Percentiles rank a stretch among this genome's conserved stretches.
Conservation (phyloP, 1,284 basidiomycete genomes). For the Schizophyllum commune region DNA sequence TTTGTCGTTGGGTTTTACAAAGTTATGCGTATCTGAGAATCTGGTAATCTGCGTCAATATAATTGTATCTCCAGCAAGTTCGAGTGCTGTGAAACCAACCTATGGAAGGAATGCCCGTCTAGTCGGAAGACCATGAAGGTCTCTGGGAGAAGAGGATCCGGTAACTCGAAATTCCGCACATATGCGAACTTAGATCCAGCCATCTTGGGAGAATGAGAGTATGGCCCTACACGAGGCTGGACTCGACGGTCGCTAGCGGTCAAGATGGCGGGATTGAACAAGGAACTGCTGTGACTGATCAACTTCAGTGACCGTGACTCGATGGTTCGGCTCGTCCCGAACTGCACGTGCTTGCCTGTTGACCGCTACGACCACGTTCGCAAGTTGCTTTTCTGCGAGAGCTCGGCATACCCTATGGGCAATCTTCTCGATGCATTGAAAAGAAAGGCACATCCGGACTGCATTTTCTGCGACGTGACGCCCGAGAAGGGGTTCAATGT, state of each 20-base stretch:
- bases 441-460: slow-evolving; percentile 6
- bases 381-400: not conserved
- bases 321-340: not conserved
- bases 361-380: not conserved
- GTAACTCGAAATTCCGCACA: slow-evolving; percentile 85
- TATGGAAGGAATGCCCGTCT: slow-evolving; percentile 94
- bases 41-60: no score
- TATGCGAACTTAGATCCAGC: slow-evolving; percentile 90
- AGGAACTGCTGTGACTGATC: not conserved
- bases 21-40: slow-evolving; percentile 79
- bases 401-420: not conserved
- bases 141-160: slow-evolving; percentile 79
- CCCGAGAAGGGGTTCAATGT: slow-evolving; percentile 51
- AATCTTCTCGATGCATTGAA: no score
- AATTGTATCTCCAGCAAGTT: no score
- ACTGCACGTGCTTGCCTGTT: not conserved
- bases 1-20: slow-evolving; percentile 89
- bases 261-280: no score
- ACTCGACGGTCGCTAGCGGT: no score
- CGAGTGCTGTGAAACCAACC: slow-evolving; percentile 42
- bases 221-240: no score
- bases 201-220: slow-evolving; percentile 39
- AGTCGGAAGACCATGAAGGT: slow-evolving; percentile 85
- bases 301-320: not conserved
- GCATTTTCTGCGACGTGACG: slow-evolving; percentile 49